phyloP scores from a whole-genome alignment of 352 stramenopile species.

The Globisporangium apiculatum region DNA sequence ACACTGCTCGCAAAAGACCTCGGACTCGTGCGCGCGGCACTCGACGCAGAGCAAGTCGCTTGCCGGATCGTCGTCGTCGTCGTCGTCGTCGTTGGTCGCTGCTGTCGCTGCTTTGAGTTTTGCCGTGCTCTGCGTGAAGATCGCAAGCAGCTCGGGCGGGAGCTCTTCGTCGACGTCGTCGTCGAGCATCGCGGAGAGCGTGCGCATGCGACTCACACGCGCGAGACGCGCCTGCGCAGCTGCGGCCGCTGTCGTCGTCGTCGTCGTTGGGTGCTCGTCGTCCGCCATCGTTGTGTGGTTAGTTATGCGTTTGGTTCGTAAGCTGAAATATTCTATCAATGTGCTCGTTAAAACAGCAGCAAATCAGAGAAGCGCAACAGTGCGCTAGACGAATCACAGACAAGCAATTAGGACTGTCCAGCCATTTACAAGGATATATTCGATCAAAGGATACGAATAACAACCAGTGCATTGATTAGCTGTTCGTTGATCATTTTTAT shows the following conservation, averaged over 20 bases:
- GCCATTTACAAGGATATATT: no score
- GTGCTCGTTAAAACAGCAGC: no score
- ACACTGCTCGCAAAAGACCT: slow-evolving; percentile 84
- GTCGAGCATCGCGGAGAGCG: slow-evolving; percentile 74
- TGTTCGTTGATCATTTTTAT: no score
- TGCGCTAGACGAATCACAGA: no score
- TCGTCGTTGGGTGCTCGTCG: background rate
- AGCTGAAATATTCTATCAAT: no score
- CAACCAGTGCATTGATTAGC: no score
- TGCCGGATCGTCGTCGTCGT: slow-evolving; percentile 12
- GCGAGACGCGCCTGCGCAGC: slow-evolving; percentile 25
- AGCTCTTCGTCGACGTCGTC: slow-evolving; percentile 59
- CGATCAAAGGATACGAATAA: no score
- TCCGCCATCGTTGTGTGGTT: background rate
- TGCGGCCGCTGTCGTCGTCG: background rate
- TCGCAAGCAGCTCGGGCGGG: slow-evolving; percentile 32
- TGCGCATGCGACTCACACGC: slow-evolving; percentile 65
- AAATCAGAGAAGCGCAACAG: no score
- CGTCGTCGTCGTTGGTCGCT: slow-evolving; percentile 7
- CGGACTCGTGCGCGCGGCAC: slow-evolving; percentile 54
- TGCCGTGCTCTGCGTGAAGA: slow-evolving; percentile 28
- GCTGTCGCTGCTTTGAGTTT: slow-evolving; percentile 5
- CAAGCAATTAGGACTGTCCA: no score
- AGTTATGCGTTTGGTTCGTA: background rate
- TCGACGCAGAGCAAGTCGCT: slow-evolving; percentile 64